Conservation (phyloP, 2,329 filamentous ascomycete genomes). For the Pestalotiopsis sp. region DNA sequence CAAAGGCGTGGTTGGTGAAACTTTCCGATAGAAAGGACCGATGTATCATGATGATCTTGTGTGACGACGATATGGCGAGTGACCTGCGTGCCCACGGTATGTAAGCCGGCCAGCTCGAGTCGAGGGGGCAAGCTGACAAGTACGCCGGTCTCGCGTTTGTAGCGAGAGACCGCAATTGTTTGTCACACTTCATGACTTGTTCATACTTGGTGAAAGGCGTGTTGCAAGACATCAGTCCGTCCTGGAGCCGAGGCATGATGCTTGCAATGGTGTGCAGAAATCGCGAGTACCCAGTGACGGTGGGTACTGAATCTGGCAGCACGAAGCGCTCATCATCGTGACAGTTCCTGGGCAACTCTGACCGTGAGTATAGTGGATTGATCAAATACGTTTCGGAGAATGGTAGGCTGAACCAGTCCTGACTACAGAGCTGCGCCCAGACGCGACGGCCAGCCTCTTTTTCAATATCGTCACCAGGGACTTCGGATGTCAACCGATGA, state of each 20-base stretch:
- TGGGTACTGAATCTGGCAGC: slow-evolving; percentile 22
- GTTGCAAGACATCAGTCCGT: slow-evolving; percentile 34
- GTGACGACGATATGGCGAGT: slow-evolving; percentile 38
- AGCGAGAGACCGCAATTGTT: slow-evolving; percentile 35
- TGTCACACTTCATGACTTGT: slow-evolving; percentile 36
- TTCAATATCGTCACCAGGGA: slow-evolving; percentile 20
- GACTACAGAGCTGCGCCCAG: slow-evolving; percentile 39
- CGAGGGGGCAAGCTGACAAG: slow-evolving; percentile 28
- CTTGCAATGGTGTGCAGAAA: slow-evolving; percentile 33
- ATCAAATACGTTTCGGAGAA: slow-evolving; percentile 43
- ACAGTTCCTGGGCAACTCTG: slow-evolving; percentile 35
- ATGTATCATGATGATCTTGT: slow-evolving; percentile 46
- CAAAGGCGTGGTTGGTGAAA: slow-evolving; percentile 30
- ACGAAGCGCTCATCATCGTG: slow-evolving; percentile 33
- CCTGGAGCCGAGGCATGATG: slow-evolving; percentile 35
- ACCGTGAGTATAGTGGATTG: slow-evolving; percentile 36
- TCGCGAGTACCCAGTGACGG: slow-evolving; percentile 28
- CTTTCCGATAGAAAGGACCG: slow-evolving; percentile 37
- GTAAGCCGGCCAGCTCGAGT: slow-evolving; percentile 32
- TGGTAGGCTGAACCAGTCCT: slow-evolving; percentile 39
- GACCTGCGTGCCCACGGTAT: slow-evolving; percentile 24
- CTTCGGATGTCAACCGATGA: slow-evolving; percentile 37
- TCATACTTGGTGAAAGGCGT: slow-evolving; percentile 37
- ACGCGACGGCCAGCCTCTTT: slow-evolving; percentile 36
- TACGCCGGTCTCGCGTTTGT: slow-evolving; percentile 30